A percentile compares a stretch with the other conserved stretches of the same genome.
These are phyloP conservation scores for Fusarium coffeatum DNA, from an alignment of 2,329 filamentous ascomycete species.

Conservation along the genomic window DNA sequence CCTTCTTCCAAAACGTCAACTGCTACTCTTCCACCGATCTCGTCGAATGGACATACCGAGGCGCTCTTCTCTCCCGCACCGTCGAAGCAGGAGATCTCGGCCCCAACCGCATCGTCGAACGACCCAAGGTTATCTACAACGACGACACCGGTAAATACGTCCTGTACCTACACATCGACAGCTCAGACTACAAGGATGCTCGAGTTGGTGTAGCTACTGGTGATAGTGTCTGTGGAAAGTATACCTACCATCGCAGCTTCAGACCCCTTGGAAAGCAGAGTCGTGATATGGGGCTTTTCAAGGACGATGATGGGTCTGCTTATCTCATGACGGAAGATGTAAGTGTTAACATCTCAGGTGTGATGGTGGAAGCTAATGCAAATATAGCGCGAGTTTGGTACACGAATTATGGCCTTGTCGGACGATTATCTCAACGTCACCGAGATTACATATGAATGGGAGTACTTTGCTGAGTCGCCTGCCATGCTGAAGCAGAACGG, in stretches of 20 bases:
- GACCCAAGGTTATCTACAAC: constrained; percentile 77
- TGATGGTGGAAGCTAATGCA: rapidly evolving
- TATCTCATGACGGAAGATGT: constrained; percentile 74
- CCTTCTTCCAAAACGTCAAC: constrained; percentile 71
- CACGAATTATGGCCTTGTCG: constrained; percentile 67
- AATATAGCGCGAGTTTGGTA: constrained; percentile 63
- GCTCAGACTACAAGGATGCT: constrained; percentile 69
- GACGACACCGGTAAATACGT: constrained; percentile 72
- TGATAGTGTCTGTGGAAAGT: constrained; percentile 69
- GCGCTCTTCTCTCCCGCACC: constrained; percentile 67
- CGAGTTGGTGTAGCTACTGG: constrained; percentile 72
- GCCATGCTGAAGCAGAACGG: constrained; percentile 70
- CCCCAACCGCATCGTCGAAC: constrained; percentile 71
- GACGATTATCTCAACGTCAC: constrained; percentile 67
- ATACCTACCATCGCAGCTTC: constrained; percentile 55
- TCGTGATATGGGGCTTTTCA: constrained; percentile 70
- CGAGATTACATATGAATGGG: constrained; percentile 63
- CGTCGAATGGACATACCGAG: constrained; percentile 72
- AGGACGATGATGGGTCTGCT: constrained; percentile 69
- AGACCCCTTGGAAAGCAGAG: constrained; percentile 53
- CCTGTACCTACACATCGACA: constrained; percentile 77
- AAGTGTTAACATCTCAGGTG: constrained; percentile 41
- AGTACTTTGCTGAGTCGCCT: constrained; percentile 68
- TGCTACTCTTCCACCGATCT: constrained; percentile 74
- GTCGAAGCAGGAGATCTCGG: constrained; percentile 64